Evolutionary conservation across 2,329 filamentous ascomycete genomes (phyloP).

Genomic region (Sporothrix variecibatus): DNA sequence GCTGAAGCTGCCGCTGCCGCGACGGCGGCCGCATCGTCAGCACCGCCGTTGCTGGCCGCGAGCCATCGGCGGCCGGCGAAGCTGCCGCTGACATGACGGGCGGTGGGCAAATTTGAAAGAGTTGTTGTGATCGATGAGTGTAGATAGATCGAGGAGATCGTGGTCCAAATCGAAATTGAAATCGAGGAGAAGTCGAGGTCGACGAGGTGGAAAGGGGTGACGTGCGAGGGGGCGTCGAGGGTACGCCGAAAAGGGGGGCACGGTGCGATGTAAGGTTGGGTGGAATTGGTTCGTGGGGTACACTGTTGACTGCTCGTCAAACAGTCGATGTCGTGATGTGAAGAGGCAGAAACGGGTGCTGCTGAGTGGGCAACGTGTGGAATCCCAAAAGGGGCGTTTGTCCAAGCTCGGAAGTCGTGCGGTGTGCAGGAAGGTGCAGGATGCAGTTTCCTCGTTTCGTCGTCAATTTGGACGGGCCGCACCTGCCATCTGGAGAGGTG

Average conservation of each 20-base stretch:
- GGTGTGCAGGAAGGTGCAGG: not conserved
- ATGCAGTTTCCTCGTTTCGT: not conserved
- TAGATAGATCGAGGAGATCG: not conserved
- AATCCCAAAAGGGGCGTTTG: not conserved
- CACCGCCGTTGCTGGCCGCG: slow-evolving; percentile 27
- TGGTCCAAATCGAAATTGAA: not conserved
- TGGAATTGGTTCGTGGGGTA: not conserved
- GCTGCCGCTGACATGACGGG: slow-evolving; percentile 31
- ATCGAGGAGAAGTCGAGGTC: not conserved
- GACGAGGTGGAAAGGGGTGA: not conserved
- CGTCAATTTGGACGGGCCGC: not conserved
- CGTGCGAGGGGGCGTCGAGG: slow-evolving; percentile 6
- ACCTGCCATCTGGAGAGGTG: slow-evolving; percentile 16
- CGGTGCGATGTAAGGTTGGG: not conserved
- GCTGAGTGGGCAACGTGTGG: not conserved
- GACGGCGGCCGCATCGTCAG: slow-evolving; percentile 21
- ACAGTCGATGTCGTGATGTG: not conserved
- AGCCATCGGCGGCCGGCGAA: slow-evolving; percentile 23
- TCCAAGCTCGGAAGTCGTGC: slow-evolving; percentile 6
- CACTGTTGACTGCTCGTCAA: not conserved
- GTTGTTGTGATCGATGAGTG: not conserved
- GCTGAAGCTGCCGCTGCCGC: slow-evolving; percentile 37
- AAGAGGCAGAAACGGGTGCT: slow-evolving; percentile 11
- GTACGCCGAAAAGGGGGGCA: slow-evolving; percentile 14
- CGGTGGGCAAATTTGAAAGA: too few relatives aligned